Evolutionary conservation across 2,329 filamentous ascomycete genomes (phyloP), one percentile per base, ranked within the genome.

Genomic region (Talaromyces sp.): DNA sequence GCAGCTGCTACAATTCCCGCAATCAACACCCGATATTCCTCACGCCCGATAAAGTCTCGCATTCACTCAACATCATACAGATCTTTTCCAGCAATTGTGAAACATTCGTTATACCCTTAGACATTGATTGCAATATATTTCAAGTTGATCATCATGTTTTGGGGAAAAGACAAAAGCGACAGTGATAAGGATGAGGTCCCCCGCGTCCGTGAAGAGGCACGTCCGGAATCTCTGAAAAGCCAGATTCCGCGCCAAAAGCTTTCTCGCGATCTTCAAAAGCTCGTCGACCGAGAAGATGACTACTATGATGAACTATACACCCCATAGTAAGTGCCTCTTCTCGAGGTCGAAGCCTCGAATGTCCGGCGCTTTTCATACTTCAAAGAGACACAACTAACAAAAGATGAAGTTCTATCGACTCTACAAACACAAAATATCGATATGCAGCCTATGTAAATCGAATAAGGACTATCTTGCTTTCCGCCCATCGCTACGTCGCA

Each of bases 391-490:
- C 19, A 59, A 56, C 52, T 59, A 37, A 59, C 37, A 43, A 59
- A 27, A 6, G 9, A 39, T 59, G 14, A 33, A 91, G 89, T 73
- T 87, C 85, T 14, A 85, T 88, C 64, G 90, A 96, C 71, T 91
- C 92, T 5, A 97, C 92, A 66, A 92, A 97, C 63, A 90, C 88
- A 70, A 89, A 88, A 70, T 82, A 96, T 73, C 90, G 95, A 73
- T 99, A 98, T 80, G 94, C 93, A 65, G 95, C 91, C 70, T 99
- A 99, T 80, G 92, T 92, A 57, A 88, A 89, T 66, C 89, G 95
- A 58, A 81, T 95, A 68, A 89, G 92, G 67, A 97, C 93, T 8
- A 91, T 98, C 70, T 87, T 99, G 73, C 83, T 93, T 70, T 92
- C 91, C 16, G 93, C 93, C 3, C 95, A 98, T 74, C 89, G 95